Percentiles rank a stretch among this genome's conserved stretches.
Evolutionary conservation across 345 rosid genomes (phyloP).

Genomic region (Murraya paniculata): DNA sequence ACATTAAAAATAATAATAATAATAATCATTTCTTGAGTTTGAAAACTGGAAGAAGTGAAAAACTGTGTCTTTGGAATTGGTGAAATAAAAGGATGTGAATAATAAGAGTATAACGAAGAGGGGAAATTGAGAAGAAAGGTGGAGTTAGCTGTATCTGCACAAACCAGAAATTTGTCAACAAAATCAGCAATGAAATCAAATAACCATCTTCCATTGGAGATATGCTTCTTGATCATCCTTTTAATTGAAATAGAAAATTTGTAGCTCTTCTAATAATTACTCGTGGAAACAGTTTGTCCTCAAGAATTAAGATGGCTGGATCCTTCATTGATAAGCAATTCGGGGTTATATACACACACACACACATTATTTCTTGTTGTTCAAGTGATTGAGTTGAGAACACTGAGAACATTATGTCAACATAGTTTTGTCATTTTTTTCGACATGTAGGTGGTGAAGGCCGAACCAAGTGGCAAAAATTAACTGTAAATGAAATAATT

Average conservation of each 20-base stretch:
- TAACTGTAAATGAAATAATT: too few species aligned
- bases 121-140: not conserved
- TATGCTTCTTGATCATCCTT: conserved; percentile 6
- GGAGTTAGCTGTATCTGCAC: not conserved
- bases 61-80: not conserved
- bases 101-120: too few species aligned
- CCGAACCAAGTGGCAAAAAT: not conserved
- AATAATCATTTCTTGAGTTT: too few species aligned
- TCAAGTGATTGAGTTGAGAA: not conserved
- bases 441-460: not conserved
- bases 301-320: not conserved
- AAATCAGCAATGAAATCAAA: conserved; percentile 8
- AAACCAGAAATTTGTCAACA: not conserved
- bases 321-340: not conserved
- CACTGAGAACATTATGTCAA: conserved; percentile 21
- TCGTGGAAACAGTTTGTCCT: not conserved
- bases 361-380: too few species aligned
- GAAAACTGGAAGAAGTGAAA: not conserved
- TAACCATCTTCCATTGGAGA: conserved; percentile 8
- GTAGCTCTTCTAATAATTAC: not conserved
- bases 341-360: not conserved
- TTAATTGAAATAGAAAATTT: not conserved
- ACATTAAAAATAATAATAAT: too few species aligned
- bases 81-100: not conserved
- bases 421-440: conserved; percentile 24